Evolutionary conservation across 805 yeast species (phyloP).

Genomic region (Yarrowia divulgata): DNA sequence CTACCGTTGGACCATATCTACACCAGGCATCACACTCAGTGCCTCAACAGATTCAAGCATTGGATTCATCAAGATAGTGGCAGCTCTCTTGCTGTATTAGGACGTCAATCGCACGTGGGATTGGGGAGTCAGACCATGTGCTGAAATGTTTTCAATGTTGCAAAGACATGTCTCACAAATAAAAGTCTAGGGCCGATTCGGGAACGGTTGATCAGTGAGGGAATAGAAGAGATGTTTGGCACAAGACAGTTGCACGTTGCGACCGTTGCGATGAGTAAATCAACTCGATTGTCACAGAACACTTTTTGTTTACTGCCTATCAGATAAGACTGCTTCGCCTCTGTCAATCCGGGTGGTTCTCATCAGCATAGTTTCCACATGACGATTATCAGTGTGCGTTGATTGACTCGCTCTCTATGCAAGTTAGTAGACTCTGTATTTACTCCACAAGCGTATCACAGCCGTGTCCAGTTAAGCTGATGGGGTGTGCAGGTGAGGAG

Average conservation of each 20-base stretch:
- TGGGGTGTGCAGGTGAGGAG: background rate
- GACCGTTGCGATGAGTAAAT: background rate
- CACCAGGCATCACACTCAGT: no score
- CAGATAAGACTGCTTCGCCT: slow-evolving; percentile 2
- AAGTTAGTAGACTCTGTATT: slow-evolving; percentile 12
- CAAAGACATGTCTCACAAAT: slow-evolving; percentile 8
- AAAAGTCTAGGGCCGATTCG: background rate
- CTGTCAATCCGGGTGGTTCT: background rate
- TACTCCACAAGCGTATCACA: background rate
- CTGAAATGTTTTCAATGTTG: slow-evolving; percentile 1
- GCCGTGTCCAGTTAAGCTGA: background rate
- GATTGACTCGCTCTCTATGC: background rate
- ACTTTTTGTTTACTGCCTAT: background rate
- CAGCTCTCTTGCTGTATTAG: no score
- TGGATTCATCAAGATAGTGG: no score
- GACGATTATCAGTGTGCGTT: slow-evolving; percentile 6
- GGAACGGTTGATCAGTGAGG: slow-evolving; percentile 3
- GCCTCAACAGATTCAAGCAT: no score
- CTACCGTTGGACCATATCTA: no score
- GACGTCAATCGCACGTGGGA: background rate
- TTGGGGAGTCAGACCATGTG: background rate
- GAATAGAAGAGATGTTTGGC: background rate
- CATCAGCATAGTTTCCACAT: background rate
- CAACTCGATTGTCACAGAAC: background rate
- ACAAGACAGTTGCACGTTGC: background rate